These are phyloP conservation scores for Fusarium piperis DNA, from an alignment of 2,329 filamentous ascomycete genomes.

Conservation along the genomic window DNA sequence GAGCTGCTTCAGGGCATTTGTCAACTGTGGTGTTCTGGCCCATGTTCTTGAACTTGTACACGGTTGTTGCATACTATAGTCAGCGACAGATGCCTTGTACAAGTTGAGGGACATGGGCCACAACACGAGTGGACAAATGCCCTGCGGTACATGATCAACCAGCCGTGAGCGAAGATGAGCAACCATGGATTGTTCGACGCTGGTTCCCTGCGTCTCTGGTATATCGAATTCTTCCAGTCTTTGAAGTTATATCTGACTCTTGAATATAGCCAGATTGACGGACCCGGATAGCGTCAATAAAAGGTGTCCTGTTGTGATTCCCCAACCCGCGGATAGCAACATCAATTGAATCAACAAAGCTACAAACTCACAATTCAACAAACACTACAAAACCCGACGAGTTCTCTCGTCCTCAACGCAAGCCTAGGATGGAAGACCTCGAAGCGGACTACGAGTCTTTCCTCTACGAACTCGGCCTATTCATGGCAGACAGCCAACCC, in stretches of 20 bases:
- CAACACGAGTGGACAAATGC: background rate
- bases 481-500: background rate
- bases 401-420: background rate
- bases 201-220: background rate
- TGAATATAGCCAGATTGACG: background rate
- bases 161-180: background rate
- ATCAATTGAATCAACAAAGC: background rate
- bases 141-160: background rate
- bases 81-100: background rate
- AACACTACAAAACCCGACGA: background rate
- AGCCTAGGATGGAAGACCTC: background rate
- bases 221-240: background rate
- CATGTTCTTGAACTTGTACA: background rate
- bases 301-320: conserved; percentile 9
- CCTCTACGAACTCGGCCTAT: background rate
- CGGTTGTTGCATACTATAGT: background rate
- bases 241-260: background rate
- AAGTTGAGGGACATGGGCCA: background rate
- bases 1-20: background rate
- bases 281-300: conserved; percentile 20
- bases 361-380: background rate
- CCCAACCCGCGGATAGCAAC: background rate
- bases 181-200: background rate
- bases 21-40: background rate
- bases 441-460: background rate